Percentiles rank a stretch among this genome's conserved stretches.
phyloP scores from a whole-genome alignment of 345 rosid genomes.

The rapeseed (Brassica napus) region Da-Ae NC_063439.1:23624501-23625000 shows the following conservation, averaged over 20 bases:
- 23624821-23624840: constrained; percentile 58
- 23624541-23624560: constrained; percentile 43
- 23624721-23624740: constrained; percentile 41
- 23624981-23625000: constrained; percentile 54
- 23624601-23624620: constrained; percentile 59
- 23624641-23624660: constrained; percentile 60
- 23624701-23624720: constrained; percentile 21
- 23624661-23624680: constrained; percentile 52
- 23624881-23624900: constrained; percentile 60
- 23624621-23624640: constrained; percentile 69
- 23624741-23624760: constrained; percentile 60
- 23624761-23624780: constrained; percentile 83
- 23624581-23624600: constrained; percentile 55
- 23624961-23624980: constrained; percentile 68
- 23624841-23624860: constrained; percentile 71
- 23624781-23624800: constrained; percentile 53
- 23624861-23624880: constrained; percentile 68
- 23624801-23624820: constrained; percentile 44
- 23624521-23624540: constrained; percentile 69
- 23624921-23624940: constrained; percentile 55
- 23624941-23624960: constrained; percentile 61
- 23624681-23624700: constrained; percentile 36
- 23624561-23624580: constrained; percentile 70
- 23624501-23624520: constrained; percentile 66
- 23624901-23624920: constrained; percentile 53